Conservation (phyloP, 192 early-diverging fungal genomes). For the Pilaira anomala region DNA sequence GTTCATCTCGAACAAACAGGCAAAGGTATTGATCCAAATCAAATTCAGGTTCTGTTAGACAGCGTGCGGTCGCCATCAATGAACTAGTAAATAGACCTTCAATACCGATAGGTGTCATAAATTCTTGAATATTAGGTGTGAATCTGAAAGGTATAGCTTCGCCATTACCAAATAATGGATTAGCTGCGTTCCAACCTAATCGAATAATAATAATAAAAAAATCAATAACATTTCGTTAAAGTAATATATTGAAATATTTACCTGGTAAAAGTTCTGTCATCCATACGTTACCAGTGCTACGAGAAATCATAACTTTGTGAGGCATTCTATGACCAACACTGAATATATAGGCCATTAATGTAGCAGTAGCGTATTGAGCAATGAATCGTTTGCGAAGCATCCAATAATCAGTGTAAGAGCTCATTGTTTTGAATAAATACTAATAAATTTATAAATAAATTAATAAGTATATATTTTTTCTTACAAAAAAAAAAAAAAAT, state of each 20-base stretch:
- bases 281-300: conserved; percentile 84
- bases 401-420: conserved; percentile 88
- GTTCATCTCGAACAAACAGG: conserved; percentile 93
- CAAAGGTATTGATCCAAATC: conserved; percentile 91
- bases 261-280: conserved; percentile 79
- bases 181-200: conserved; percentile 40
- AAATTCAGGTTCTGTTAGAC: conserved; percentile 80
- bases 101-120: conserved; percentile 89
- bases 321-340: conserved; percentile 86
- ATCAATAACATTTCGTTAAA: too few species aligned
- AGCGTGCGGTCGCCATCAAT: conserved; percentile 82
- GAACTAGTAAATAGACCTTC: conserved; percentile 88
- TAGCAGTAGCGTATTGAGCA: conserved; percentile 79
- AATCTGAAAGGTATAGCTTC: conserved; percentile 97
- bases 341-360: conserved; percentile 90
- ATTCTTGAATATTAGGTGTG: conserved; percentile 95
- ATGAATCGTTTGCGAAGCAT: conserved; percentile 94
- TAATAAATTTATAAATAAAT: conserved; percentile 22
- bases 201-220: too few species aligned
- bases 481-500: not conserved
- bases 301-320: conserved; percentile 85
- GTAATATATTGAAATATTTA: conserved; percentile 29
- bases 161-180: conserved; percentile 58
- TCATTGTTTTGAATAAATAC: conserved; percentile 71
- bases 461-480: not conserved